phyloP scores from a whole-genome alignment of 495 filamentous ascomycete species.

The Choiromyces venosus region DNA sequence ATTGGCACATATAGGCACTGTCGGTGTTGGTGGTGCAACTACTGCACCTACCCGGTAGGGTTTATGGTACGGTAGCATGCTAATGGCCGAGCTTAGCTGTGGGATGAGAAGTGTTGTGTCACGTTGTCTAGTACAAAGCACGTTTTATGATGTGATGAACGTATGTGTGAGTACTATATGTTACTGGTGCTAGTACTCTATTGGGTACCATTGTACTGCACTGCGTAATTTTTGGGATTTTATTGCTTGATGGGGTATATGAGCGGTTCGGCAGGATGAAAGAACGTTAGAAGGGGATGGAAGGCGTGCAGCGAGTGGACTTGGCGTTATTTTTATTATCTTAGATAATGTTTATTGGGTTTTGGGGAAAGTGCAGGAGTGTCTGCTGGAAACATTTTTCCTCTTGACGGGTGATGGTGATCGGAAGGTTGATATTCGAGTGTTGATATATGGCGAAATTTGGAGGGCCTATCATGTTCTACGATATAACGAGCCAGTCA shows the following conservation, averaged over 20 bases:
- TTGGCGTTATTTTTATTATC: background rate
- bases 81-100: background rate
- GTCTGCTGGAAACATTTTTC: background rate
- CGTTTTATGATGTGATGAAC: background rate
- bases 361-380: background rate
- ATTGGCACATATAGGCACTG: background rate
- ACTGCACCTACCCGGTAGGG: background rate
- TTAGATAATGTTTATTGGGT: background rate
- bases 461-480: background rate
- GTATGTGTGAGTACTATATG: background rate
- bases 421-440: background rate
- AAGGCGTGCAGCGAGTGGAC: background rate
- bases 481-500: background rate
- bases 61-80: background rate
- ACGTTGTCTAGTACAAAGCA: background rate
- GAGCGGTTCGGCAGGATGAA: background rate
- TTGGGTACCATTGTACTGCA: background rate
- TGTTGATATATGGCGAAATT: background rate
- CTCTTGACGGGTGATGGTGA: background rate
- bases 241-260: background rate
- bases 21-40: background rate
- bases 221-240: background rate
- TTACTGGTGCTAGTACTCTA: background rate
- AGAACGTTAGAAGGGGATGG: background rate
- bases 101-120: background rate